Evolutionary conservation across 2,329 filamentous ascomycete species (phyloP), one percentile per base, ranked within the genome.

Genomic region (Akanthomyces muscarius): DNA sequence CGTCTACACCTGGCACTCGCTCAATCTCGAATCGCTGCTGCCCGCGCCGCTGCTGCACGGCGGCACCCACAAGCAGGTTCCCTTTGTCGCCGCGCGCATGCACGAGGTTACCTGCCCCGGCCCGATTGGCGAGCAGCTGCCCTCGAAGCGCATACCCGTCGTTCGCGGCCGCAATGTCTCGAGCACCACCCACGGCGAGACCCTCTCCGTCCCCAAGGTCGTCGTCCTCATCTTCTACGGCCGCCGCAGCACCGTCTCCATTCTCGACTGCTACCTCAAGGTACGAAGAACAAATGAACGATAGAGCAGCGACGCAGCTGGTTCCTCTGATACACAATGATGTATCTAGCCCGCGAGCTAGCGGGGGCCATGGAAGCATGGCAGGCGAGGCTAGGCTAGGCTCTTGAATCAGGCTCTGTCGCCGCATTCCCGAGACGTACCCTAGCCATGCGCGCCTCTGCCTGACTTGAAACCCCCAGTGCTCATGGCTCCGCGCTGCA

Each of bases 201-300:
- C 54, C 14, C 54, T 63, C 38, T 45, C 45, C 16, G 61, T 63
- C 8, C 61, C 61, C 65, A 77, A 75, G 65, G 69, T 81, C n/a
- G 73, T 80, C 63, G 79, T 73, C 18, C 72, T 81, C 62, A 76
- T 81, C 0, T 81, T 81, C 63, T 81, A 74, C 64, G 80, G 79
- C 23, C 74, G 79, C 18, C 75, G 75, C 56, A 70, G 73, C 62
- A 75, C 76, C 11, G 77, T 81, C 28, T 76, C 78, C 38, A 75
- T 81, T 33, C 67, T 82, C 47, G 78, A 80, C 64, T 82, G 80
- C 64, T 82, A 81, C 64, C 68, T 78, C 42, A 74, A 76, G 73
- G 73, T 77, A 68, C 52, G 60, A 50, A 59, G 45, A 21, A 16
- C 45, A 21, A 18, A 36, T 23, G 11, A 23, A 25, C 7, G 21